A percentile compares a stretch with the other conserved stretches of the same genome.
Conservation (phyloP, 1,284 basidiomycete genomes). For the Takashimella koratensis region DNA sequence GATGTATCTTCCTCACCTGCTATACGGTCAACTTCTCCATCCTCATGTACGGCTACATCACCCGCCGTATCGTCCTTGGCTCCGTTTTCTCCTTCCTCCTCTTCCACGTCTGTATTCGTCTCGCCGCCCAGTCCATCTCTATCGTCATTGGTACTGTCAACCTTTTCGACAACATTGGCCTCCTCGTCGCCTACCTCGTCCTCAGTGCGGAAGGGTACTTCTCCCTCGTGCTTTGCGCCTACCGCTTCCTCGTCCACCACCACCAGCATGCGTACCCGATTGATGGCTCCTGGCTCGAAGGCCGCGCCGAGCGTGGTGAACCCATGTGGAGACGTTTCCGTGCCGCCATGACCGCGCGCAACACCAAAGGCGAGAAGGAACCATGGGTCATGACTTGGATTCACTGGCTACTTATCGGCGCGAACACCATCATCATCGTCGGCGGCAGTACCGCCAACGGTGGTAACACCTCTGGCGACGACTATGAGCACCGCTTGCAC, state of each 20-base stretch:
- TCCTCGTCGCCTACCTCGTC: conserved; percentile 25
- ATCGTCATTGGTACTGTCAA: background rate
- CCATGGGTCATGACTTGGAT: conserved; percentile 24
- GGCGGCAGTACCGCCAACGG: conserved; percentile 24
- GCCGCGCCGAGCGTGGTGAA: conserved; percentile 7
- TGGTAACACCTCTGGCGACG: conserved; percentile 2
- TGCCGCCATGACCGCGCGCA: conserved; percentile 13
- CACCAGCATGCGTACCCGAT: conserved; percentile 17
- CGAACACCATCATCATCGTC: conserved; percentile 31
- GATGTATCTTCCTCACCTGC: background rate
- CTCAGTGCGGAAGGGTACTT: conserved; percentile 36
- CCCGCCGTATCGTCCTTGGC: conserved; percentile 12
- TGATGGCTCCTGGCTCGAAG: conserved; percentile 19
- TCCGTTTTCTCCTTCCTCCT: conserved; percentile 17
- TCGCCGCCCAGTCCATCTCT: conserved; percentile 10
- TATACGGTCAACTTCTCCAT: background rate
- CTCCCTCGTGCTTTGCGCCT: conserved; percentile 22
- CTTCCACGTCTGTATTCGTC: conserved; percentile 14
- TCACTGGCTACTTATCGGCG: conserved; percentile 17
- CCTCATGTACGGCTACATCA: conserved; percentile 4
- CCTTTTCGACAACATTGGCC: conserved; percentile 12
- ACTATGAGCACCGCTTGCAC: conserved; percentile 13
- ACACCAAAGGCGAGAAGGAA: conserved; percentile 11
- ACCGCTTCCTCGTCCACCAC: conserved; percentile 19
- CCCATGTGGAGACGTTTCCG: conserved; percentile 10